phyloP scores from a whole-genome alignment of 306 rosid genomes.

The Astragalus membranaceus region DNA sequence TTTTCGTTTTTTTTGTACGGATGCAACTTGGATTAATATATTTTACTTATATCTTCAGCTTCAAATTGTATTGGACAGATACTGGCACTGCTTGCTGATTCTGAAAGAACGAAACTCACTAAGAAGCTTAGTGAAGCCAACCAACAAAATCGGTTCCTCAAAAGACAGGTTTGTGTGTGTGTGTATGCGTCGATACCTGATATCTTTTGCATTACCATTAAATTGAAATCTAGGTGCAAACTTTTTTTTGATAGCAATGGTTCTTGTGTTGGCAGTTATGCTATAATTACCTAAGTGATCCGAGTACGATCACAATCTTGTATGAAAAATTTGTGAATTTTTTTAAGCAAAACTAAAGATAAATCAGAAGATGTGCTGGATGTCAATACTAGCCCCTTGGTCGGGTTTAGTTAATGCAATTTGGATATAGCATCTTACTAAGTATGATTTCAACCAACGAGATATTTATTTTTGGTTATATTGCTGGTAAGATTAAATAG shows the following conservation, averaged over 20 bases:
- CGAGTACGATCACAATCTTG: constrained; percentile 4
- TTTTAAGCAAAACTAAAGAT: background rate
- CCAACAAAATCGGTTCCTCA: constrained; percentile 83
- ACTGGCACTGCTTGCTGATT: constrained; percentile 57
- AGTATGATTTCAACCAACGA: background rate
- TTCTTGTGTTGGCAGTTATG: constrained; percentile 7
- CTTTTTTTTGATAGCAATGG: background rate
- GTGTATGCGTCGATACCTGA: background rate
- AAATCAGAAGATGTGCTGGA: background rate
- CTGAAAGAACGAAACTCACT: constrained; percentile 54
- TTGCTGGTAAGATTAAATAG: too few relatives aligned
- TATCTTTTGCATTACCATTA: constrained; percentile 7
- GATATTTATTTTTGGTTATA: too few relatives aligned
- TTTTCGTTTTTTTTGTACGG: background rate
- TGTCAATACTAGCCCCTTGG: background rate
- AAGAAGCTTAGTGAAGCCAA: constrained; percentile 92
- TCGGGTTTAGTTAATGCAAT: background rate
- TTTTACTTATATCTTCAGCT: constrained; percentile 9
- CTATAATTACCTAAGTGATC: background rate
- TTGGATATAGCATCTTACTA: constrained; percentile 10
- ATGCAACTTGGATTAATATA: constrained; percentile 7
- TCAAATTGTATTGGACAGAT: constrained; percentile 37
- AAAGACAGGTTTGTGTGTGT: constrained; percentile 65
- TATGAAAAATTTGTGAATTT: background rate
- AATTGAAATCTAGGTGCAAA: background rate